Percentiles rank a stretch among this genome's conserved stretches.
phyloP scores from a whole-genome alignment of 257 asterid genomes.

The Solanum dulcamara region DNA sequence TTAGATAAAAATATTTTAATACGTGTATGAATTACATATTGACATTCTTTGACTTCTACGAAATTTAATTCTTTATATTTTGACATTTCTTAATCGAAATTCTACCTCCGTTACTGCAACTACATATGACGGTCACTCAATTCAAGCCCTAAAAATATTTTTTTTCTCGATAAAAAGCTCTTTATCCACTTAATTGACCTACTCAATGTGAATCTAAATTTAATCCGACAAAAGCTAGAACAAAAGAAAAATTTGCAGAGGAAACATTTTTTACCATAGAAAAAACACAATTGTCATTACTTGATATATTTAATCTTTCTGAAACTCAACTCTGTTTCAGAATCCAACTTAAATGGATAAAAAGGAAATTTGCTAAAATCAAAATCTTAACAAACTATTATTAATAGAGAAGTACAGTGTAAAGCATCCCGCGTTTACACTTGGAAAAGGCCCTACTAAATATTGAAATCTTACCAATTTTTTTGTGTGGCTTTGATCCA shows the following conservation, averaged over 20 bases:
- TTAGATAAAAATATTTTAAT: too few species aligned
- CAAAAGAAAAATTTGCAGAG: background rate
- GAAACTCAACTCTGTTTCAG: background rate
- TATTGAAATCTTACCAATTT: background rate
- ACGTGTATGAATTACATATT: too few species aligned
- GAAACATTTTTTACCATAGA: background rate
- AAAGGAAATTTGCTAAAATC: background rate
- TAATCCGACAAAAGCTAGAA: too few species aligned
- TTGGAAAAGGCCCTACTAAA: background rate
- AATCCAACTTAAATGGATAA: background rate
- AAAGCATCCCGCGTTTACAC: background rate
- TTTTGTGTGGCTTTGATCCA: background rate
- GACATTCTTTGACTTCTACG: too few species aligned
- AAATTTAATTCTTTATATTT: too few species aligned
- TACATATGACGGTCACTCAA: too few species aligned
- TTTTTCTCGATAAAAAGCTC: too few species aligned
- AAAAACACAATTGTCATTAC: background rate
- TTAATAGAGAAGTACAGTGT: background rate
- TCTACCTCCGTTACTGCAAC: too few species aligned
- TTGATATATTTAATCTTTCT: background rate
- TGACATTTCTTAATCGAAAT: too few species aligned
- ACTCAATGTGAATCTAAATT: too few species aligned
- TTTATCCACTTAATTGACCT: too few species aligned
- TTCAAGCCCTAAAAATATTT: too few species aligned
- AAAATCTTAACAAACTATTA: background rate